Conservation (phyloP, 371 early-diverging fungal species). For the Capniomyces stellatus region DNA sequence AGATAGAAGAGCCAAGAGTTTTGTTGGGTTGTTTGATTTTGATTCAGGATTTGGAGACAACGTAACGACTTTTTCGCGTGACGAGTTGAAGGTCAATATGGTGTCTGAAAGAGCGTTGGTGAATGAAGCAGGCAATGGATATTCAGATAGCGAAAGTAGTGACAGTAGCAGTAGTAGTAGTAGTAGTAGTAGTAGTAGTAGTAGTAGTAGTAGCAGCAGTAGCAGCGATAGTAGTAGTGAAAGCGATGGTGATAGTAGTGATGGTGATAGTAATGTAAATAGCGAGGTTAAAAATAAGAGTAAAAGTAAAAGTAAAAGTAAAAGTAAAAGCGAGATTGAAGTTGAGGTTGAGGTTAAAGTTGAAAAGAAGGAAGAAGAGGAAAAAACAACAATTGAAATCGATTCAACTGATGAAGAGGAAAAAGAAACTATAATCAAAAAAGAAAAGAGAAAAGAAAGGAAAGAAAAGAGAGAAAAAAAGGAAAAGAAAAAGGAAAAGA, state of each 20-base stretch:
- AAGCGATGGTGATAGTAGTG: not conserved
- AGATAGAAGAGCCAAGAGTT: not conserved
- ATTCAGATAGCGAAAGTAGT: not conserved
- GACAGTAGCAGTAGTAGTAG: not conserved
- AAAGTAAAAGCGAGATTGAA: too few species aligned
- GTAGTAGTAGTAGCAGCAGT: not conserved
- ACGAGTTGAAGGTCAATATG: not conserved
- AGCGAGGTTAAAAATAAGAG: not conserved
- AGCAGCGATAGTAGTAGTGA: not conserved
- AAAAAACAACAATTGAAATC: too few species aligned
- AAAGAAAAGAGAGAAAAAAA: not conserved
- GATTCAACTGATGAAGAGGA: not conserved
- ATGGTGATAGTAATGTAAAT: not conserved
- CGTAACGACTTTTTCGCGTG: conserved; percentile 1
- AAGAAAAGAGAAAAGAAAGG: not conserved
- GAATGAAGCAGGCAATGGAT: too few species aligned
- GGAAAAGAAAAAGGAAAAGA: not conserved
- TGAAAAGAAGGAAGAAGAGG: too few species aligned
- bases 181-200: not conserved
- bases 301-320: too few species aligned
- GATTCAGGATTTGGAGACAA: too few species aligned
- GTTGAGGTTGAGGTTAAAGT: too few species aligned
- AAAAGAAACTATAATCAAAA: not conserved
- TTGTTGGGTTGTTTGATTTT: too few species aligned
- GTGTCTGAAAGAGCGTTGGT: too few species aligned